Evolutionary conservation across 306 rosid species (phyloP).

Genomic region (Cicer pinnatifidum): DNA sequence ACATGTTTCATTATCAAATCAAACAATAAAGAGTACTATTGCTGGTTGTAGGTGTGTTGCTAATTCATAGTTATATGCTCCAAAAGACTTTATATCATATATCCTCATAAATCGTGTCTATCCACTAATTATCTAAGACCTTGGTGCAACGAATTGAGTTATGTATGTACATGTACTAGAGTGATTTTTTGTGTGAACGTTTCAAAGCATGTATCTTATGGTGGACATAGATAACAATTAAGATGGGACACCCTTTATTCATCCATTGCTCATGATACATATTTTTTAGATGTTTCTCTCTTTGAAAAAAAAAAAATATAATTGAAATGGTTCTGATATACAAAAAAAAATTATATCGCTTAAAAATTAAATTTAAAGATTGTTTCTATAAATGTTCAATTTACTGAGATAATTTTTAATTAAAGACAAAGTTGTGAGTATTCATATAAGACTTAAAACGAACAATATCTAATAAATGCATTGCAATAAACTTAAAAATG

Average conservation of each 20-base stretch:
- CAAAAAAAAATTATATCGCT: too few relatives aligned
- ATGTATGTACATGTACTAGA: conserved; percentile 3
- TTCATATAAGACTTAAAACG: too few relatives aligned
- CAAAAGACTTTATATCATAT: conserved; percentile 19
- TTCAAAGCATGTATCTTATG: conserved; percentile 14
- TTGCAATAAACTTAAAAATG: too few relatives aligned
- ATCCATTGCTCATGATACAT: neutral
- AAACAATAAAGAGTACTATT: conserved; percentile 25
- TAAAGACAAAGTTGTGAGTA: too few relatives aligned
- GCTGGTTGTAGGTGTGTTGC: conserved; percentile 29
- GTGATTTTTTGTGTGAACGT: conserved; percentile 2
- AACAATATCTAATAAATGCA: too few relatives aligned
- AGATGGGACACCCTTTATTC: neutral
- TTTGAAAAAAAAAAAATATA: too few relatives aligned
- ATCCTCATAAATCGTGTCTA: conserved; percentile 32
- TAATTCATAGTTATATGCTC: neutral
- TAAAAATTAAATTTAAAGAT: too few relatives aligned
- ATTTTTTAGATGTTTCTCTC: neutral
- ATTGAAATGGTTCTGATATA: too few relatives aligned
- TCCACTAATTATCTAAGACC: conserved; percentile 34
- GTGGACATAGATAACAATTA: neutral
- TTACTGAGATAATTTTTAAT: too few relatives aligned
- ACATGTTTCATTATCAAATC: conserved; percentile 33
- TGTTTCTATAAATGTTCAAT: too few relatives aligned
- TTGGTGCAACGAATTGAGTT: conserved; percentile 29